Conservation (phyloP, 306 rosid genomes). For the Ormosia emarginata region DNA sequence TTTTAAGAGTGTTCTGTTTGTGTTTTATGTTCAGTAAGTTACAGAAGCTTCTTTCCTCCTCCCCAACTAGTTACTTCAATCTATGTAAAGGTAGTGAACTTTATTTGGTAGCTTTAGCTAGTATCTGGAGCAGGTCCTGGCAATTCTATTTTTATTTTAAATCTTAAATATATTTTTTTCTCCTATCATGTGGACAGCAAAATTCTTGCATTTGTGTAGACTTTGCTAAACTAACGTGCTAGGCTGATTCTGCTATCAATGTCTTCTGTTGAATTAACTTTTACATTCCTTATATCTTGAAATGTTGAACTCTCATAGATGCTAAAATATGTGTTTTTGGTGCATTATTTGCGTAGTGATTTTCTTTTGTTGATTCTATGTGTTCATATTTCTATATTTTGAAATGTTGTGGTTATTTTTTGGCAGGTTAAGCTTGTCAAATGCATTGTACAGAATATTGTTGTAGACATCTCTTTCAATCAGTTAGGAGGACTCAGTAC, state of each 20-base stretch:
- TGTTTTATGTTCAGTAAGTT: not conserved
- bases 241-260: not conserved
- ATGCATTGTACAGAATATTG: slow-evolving; percentile 76
- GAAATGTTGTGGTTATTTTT: slow-evolving; percentile 16
- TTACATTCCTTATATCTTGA: not conserved
- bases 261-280: not conserved
- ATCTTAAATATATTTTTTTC: not conserved
- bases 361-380: not conserved
- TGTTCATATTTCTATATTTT: not conserved
- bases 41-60: not conserved
- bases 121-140: not conserved
- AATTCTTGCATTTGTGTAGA: not conserved
- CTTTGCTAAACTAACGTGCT: not conserved
- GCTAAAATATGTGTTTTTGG: not conserved
- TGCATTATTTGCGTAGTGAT: slow-evolving; percentile 1
- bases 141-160: slow-evolving; percentile 9
- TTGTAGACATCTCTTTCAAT: slow-evolving; percentile 90
- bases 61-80: slow-evolving; percentile 3
- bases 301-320: not conserved
- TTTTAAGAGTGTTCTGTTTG: slow-evolving; percentile 12
- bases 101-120: slow-evolving; percentile 18
- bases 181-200: not conserved
- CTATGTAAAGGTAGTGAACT: not conserved
- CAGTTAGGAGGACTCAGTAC: slow-evolving; percentile 93
- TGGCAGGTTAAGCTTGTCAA: slow-evolving; percentile 93